Evolutionary conservation across 2,329 filamentous ascomycete species (phyloP).

Genomic region (Pseudocercospora vitis): DNA sequence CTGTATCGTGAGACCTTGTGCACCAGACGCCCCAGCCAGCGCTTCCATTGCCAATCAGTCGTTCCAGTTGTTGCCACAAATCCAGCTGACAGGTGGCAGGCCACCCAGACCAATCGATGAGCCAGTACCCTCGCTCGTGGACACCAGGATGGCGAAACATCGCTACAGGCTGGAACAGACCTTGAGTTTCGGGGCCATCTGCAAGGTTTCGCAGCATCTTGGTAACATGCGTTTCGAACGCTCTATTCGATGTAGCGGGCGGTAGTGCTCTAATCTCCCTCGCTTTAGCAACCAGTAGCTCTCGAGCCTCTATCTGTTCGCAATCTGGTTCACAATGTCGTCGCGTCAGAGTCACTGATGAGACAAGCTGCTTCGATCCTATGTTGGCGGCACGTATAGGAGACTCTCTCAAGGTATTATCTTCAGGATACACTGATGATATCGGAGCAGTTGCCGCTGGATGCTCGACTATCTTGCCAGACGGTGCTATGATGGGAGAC

Average conservation of each 20-base stretch:
- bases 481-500: neutral
- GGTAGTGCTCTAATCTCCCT: slow-evolving; percentile 27
- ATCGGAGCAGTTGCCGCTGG: too few species aligned
- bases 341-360: neutral
- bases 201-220: slow-evolving; percentile 33
- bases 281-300: slow-evolving; percentile 11
- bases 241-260: slow-evolving; percentile 24
- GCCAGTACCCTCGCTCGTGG: slow-evolving; percentile 79
- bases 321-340: neutral
- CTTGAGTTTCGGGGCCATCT: slow-evolving; percentile 30
- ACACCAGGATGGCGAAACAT: slow-evolving; percentile 51
- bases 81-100: slow-evolving; percentile 47
- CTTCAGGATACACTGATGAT: too few species aligned
- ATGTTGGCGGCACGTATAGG: too few species aligned
- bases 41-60: slow-evolving; percentile 59
- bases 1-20: slow-evolving; percentile 38
- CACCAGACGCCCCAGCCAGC: slow-evolving; percentile 69
- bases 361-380: too few species aligned
- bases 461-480: too few species aligned
- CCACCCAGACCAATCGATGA: slow-evolving; percentile 61
- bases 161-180: slow-evolving; percentile 39
- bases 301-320: neutral
- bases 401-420: too few species aligned
- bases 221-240: slow-evolving; percentile 36
- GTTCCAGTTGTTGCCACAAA: slow-evolving; percentile 63